Evolutionary conservation across 2,329 filamentous ascomycete species (phyloP).

Genomic region (Penicillium sp.): DNA sequence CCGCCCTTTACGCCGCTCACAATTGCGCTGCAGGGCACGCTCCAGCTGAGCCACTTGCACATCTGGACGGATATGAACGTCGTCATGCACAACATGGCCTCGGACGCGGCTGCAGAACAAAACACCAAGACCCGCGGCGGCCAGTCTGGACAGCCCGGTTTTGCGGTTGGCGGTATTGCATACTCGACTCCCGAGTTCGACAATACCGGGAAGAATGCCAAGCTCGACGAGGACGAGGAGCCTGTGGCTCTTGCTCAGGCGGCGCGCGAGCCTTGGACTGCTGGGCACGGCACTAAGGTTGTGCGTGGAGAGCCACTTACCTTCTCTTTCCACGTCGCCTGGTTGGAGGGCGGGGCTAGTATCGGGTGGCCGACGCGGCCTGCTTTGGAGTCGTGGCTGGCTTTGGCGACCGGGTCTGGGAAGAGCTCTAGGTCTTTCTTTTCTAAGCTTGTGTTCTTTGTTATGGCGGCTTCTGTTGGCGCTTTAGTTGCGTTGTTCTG

Average conservation of each 20-base stretch:
- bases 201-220: slow-evolving; percentile 35
- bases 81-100: slow-evolving; percentile 62
- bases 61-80: slow-evolving; percentile 88
- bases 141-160: slow-evolving; percentile 55
- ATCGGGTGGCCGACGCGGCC: slow-evolving; percentile 33
- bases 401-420: slow-evolving; percentile 5
- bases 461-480: slow-evolving; percentile 36
- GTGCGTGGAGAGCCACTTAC: slow-evolving; percentile 85
- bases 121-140: slow-evolving; percentile 56
- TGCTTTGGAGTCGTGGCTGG: slow-evolving; percentile 17
- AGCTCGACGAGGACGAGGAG: slow-evolving; percentile 36
- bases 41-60: slow-evolving; percentile 87
- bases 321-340: slow-evolving; percentile 75
- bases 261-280: slow-evolving; percentile 48
- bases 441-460: slow-evolving; percentile 35
- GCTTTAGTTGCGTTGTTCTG: slow-evolving; percentile 38
- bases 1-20: slow-evolving; percentile 67
- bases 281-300: slow-evolving; percentile 58
- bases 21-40: slow-evolving; percentile 81
- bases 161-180: slow-evolving; percentile 80
- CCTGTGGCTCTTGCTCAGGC: slow-evolving; percentile 43
- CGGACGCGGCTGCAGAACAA: slow-evolving; percentile 25
- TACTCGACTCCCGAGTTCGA: slow-evolving; percentile 76
- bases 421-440: slow-evolving; percentile 23
- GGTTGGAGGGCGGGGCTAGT: slow-evolving; percentile 53